Evolutionary conservation across 768 basidiomycete species (phyloP), one percentile per base, ranked within the genome.

Genomic region (Boletus rex-veris): DNA sequence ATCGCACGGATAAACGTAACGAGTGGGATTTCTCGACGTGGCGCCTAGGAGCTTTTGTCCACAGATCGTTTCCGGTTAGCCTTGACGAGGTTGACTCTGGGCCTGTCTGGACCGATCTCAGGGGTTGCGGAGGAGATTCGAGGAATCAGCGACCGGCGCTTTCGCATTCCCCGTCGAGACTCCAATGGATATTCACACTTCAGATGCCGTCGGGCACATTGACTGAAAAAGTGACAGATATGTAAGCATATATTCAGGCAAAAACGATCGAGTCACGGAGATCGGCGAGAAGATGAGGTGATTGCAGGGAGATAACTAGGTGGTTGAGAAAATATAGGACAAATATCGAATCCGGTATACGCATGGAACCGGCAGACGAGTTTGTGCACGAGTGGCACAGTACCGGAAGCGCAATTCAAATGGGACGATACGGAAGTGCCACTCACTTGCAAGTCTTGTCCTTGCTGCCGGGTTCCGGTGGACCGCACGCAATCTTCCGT

Each of bases 111-210:
- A 40, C 53, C 68, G 41, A 54, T 53, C n/a, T 69, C 69, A 37
- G 70, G 66, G 7, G 58, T 39, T 2, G 63, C 24, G 15, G 68
- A 71, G 4, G 62, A 58, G 18, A 58, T 62, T 19, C 71, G 66
- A 16, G 69, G 71, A 33, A 72, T 36, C 37, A 72, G 63, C 72
- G 72, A 68, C 66, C 61, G 42, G 68, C 73, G 69, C 62, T 72
- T 73, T 47, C 84, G 77, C 77, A 85, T 81, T 10, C 88, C 88
- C 16, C 88, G 77, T 35, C 85, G 76, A 60, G 85, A 88, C 67
- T 85, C 85, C 7, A 75, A 69, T 1, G 88, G 88, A 59, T 86
- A 89, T 62, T 84, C 84, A 66, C 88, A 90, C 52, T 75, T 80
- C 45, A 88, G 79, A 30, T 80, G 80, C 24, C 88, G 82, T 39